Conservation (phyloP, 1,284 basidiomycete species). For the Cutaneotrichosporon sp. region DNA sequence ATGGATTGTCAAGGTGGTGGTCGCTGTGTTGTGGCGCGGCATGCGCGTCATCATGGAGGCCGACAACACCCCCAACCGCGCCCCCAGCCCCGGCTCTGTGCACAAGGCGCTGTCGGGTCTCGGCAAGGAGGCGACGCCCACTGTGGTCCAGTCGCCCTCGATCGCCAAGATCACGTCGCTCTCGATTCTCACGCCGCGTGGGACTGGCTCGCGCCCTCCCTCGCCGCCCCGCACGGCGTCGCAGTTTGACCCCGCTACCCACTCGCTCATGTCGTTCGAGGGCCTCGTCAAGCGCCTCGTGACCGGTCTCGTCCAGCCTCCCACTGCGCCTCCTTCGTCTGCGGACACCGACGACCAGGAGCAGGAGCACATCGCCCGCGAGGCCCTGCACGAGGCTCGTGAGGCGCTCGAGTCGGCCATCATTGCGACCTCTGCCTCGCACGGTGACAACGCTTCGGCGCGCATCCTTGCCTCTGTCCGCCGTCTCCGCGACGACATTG, state of each 20-base stretch:
- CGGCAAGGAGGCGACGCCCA: slow-evolving; percentile 37
- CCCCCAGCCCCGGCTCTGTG: slow-evolving; percentile 47
- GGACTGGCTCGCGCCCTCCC: slow-evolving; percentile 43
- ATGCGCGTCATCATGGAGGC: slow-evolving; percentile 49
- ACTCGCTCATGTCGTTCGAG: slow-evolving; percentile 51
- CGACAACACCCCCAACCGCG: slow-evolving; percentile 30
- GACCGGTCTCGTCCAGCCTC: slow-evolving; percentile 48
- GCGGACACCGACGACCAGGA: slow-evolving; percentile 35
- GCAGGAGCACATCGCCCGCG: slow-evolving; percentile 51
- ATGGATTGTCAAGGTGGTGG: slow-evolving; percentile 53
- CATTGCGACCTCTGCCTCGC: slow-evolving; percentile 44
- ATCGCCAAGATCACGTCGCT: slow-evolving; percentile 45
- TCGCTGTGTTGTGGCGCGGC: slow-evolving; percentile 53
- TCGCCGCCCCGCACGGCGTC: slow-evolving; percentile 43
- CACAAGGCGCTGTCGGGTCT: slow-evolving; percentile 43
- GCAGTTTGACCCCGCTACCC: slow-evolving; percentile 42
- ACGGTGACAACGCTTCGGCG: slow-evolving; percentile 29
- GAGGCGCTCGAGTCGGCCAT: slow-evolving; percentile 52
- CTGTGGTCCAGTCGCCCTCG: slow-evolving; percentile 32
- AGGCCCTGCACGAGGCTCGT: slow-evolving; percentile 52
- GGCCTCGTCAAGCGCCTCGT: slow-evolving; percentile 51
- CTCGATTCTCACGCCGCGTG: slow-evolving; percentile 42
- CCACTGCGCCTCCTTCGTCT: slow-evolving; percentile 33
- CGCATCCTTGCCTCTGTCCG: slow-evolving; percentile 30
- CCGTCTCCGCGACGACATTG: slow-evolving; percentile 50